Percentiles rank a stretch among this genome's conserved stretches.
Conservation (phyloP, 2,329 filamentous ascomycete genomes). For the Coleophoma eucalyptorum region DNA sequence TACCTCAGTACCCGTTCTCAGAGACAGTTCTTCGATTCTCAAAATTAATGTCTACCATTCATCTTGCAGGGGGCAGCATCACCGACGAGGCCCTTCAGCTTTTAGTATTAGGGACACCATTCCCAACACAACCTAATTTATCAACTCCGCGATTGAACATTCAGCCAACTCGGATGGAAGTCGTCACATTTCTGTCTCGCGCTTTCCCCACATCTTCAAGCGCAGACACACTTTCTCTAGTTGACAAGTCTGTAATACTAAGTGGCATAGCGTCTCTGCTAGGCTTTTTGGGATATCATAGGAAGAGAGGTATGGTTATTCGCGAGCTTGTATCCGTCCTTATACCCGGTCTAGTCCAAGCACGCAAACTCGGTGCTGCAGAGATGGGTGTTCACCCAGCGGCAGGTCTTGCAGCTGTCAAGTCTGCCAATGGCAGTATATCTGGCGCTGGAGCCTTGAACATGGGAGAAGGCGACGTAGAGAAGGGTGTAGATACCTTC, state of each 20-base stretch:
- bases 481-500: constrained; percentile 61
- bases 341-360: constrained; percentile 82
- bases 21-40: constrained; percentile 72
- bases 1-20: constrained; percentile 67
- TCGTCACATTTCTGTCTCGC: constrained; percentile 61
- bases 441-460: constrained; percentile 54
- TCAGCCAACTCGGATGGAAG: constrained; percentile 55
- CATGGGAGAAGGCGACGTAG: constrained; percentile 60
- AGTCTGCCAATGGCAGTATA: constrained; percentile 44
- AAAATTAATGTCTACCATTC: constrained; percentile 64
- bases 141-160: constrained; percentile 52
- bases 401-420: constrained; percentile 74
- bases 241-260: constrained; percentile 75
- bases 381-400: constrained; percentile 95
- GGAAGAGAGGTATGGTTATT: constrained; percentile 89
- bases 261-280: constrained; percentile 87
- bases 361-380: constrained; percentile 88
- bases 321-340: constrained; percentile 81
- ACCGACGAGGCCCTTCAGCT: constrained; percentile 57
- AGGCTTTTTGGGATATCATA: constrained; percentile 71
- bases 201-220: constrained; percentile 64
- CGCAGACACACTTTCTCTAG: constrained; percentile 64
- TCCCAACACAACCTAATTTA: constrained; percentile 41
- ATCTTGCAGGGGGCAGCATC: constrained; percentile 61
- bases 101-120: constrained; percentile 59